Base-by-base conservation (phyloP, 495 filamentous ascomycete species). In the Penicillium verhagenii region DNA sequence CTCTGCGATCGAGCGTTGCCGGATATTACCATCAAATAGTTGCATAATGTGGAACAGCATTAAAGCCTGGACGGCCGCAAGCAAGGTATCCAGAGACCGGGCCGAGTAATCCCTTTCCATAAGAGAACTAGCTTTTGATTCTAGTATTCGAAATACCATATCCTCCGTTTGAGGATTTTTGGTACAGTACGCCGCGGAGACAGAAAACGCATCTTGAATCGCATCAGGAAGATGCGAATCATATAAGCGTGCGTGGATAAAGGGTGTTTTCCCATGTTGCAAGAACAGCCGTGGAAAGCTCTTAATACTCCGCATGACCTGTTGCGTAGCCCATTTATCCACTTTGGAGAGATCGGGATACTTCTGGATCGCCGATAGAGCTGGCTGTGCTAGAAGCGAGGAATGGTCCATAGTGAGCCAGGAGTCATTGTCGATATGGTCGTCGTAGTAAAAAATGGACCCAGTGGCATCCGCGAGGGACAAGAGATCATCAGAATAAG, bases 21-120 rank as follows among this genome's bases (percentile, higher is more conserved):
- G 70, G 31, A 82, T 75, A 59, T 82, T 74, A 31, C 78, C 79
- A 55, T 84, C 79, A 50, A 80, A 80, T 4, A 84, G 71, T 6
- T 76, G 70, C 21, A 82, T 76, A 24, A 80, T 67, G 1, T 81
- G 78, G 59, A 77, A 82, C 4, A 77, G 59, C 10, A 80, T 58
- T 25, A 83, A 62, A 0, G 78, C 73, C 53, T 82, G 78, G 0
- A 76, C 65, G 2, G 72, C 57, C 2, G 76, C 69, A 3, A 83
- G 68, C 29, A 76, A 75, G 6, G 66, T 57, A 6, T 35, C 24
- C 11, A 52, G 5, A 13, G 56, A 29, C 3, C 13, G 19, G 6
- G 23, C 25, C 18, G 47, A 31, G 9, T 38, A 19, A 14, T 47
- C 55, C 24, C 50, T 24, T 6, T 46, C 13, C 33, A 56, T 16